Base-by-base conservation (phyloP, 768 basidiomycete species). In the Rhizopogon vinicolor region DNA sequence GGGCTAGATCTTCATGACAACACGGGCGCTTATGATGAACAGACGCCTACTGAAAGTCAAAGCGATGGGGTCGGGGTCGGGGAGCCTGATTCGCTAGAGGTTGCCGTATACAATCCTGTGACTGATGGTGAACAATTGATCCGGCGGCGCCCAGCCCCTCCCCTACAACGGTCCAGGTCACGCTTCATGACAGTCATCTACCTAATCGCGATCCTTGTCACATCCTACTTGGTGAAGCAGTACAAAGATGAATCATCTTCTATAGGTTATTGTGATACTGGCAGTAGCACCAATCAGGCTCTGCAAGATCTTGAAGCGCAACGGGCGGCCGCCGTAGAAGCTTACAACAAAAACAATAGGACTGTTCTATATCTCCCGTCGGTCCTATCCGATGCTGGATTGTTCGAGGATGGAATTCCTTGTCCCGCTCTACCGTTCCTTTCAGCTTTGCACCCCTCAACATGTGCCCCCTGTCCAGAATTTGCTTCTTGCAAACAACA, bases 221-320 rank as follows among this genome's bases (percentile, higher is more conserved):
- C 69, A 18, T 70, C 68, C 13, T 70, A 68, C 57, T 59, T 70
- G 22, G 58, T 75, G 18, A 60, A 75, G 62, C 74, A 75, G 16
- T 89, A 83, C 75, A 91, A 91, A 71, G 56, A 60, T 12, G 83
- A 87, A 60, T 91, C 91, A 5, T 74, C 84, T 2, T 67, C 76
- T 10, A 84, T 93, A 60, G 91, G 92, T 5, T 93, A 83, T 69
- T 93, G 91, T 64, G 83, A 89, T 58, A 69, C 79, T 37, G 86
- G 81, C 18, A 80, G 68, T 54, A 72, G 75, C 60, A 86, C 84
- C 29, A 93, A 87, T 66, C 67, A 61, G 22, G 72, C 74, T 3
- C 69, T 91, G 49, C 80, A 82, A 55, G 71, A 68, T 13, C 61
- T 84, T 18, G 75, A 78, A 43, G 72, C 70, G 5, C 71, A 71